Evolutionary conservation across 257 asterid genomes (phyloP).

Genomic region (Paulownia fortunei): DNA sequence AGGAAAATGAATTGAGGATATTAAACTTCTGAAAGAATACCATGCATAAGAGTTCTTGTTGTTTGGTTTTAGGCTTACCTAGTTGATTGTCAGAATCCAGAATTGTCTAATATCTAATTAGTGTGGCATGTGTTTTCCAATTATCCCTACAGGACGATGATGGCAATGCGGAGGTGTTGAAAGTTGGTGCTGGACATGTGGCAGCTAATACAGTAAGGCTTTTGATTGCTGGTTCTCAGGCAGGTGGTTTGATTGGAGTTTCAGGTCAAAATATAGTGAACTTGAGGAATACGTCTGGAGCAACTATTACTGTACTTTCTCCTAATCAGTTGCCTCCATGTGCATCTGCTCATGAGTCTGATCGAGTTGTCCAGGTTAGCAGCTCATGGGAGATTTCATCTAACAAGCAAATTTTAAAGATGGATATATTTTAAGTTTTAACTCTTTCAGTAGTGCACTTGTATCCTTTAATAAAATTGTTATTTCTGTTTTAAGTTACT

Average conservation of each 20-base stretch:
- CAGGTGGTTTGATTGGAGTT: slow-evolving; percentile 93
- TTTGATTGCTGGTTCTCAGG: slow-evolving; percentile 92
- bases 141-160: slow-evolving; percentile 66
- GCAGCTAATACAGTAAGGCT: slow-evolving; percentile 91
- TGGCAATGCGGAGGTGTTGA: slow-evolving; percentile 58
- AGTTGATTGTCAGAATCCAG: not conserved
- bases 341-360: slow-evolving; percentile 96
- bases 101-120: not conserved
- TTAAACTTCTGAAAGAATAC: not conserved
- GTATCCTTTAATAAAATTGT: not conserved
- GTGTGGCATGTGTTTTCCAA: slow-evolving; percentile 7
- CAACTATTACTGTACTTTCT: slow-evolving; percentile 79
- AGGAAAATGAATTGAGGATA: not conserved
- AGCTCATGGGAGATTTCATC: slow-evolving; percentile 24
- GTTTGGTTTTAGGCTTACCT: slow-evolving; percentile 14
- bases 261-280: slow-evolving; percentile 94
- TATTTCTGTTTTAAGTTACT: not conserved
- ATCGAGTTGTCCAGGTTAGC: slow-evolving; percentile 92
- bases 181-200: slow-evolving; percentile 80
- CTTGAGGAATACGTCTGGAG: slow-evolving; percentile 85
- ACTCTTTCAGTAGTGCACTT: not conserved
- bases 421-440: not conserved
- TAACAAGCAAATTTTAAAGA: not conserved
- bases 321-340: slow-evolving; percentile 91
- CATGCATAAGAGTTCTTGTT: slow-evolving; percentile 2